Evolutionary conservation across 768 basidiomycete genomes (phyloP), one percentile per base, ranked within the genome.

Genomic region (Rhizopogon salebrosus): DNA sequence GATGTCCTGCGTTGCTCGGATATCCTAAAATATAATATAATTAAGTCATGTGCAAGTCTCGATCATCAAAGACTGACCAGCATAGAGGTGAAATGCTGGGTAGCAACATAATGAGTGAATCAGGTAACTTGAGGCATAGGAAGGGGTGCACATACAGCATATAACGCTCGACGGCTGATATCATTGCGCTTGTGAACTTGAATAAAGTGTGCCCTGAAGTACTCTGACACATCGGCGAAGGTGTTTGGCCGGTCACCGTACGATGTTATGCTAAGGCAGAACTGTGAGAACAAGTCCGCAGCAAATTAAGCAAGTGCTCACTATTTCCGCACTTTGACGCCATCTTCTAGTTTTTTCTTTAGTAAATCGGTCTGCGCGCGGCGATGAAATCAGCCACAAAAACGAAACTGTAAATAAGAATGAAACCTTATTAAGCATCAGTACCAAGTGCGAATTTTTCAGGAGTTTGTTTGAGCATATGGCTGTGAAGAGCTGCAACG

Each of bases 131-230:
- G 29, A 14, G 31, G 29, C 34, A 20, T 20, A n/a, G n/a, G 35
- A 34, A 48, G 40, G 20, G 51, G 46, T 6, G 22, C 22, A 80
- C 85, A 65, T 60, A 87, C 85, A 42, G 81, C 76, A 63, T 82
- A 89, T 16, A 90, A 71, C 43, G 76, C 76, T 40, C 88, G 77
- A 52, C 75, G 74, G 16, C 76, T 74, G 27, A 71, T 68, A 61
- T 88, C 86, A 55, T 84, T 83, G 57, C 80, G 77, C 60, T 79
- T 77, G 64, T 92, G 87, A 10, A 83, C 83, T 56, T 88, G 86
- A 24, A 83, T 70, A 62, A 92, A 92, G 65, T 92, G 90, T n/a
- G 85, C 79, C n/a, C 82, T 80, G 73, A 92, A 92, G 60, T 92
- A 92, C 46, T 83, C 79, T 35, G 88, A 78, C 14, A 85, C 89